Evolutionary conservation across 2,329 filamentous ascomycete species (phyloP), one percentile per base, ranked within the genome.

Genomic region (Endoconidiophora polonica): DNA sequence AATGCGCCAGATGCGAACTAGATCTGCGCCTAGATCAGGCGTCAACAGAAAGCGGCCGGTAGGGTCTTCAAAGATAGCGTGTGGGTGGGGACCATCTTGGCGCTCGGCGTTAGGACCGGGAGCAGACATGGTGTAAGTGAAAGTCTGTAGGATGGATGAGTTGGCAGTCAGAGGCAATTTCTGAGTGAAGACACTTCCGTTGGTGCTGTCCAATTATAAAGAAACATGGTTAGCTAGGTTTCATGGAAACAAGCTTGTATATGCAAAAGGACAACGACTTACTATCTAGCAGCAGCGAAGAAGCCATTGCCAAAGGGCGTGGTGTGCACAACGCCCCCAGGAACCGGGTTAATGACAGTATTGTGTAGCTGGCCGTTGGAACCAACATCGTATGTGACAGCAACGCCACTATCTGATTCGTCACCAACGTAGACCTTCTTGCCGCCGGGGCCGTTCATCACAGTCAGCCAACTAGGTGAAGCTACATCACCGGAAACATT

Each of bases 81-180:
- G 74, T 5, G 72, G 73, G 56, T 77, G 74, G 4, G 73, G 65
- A 4, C 65, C 67, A 51, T 76, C 68, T 58, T 78, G 74, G n/a
- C 74, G 68, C 26, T 57, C 59, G 3, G 68, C 61, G 43, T 65
- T 62, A 9, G 70, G 64, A 0, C 72, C 71, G 0, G 64, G 63
- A 6, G 57, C 55, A 2, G 62, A 54, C 62, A 70, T 63, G 54
- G 63, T 66, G 59, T 67, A 71, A 37, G 62, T 60, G 45, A 66
- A 55, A 52, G 61, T 62, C 53, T 69, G 63, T 3, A 65, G 47
- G 12, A 63, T 54, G 26, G 58, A 55, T 3, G 59, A 58, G 42
- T 54, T 55, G 4, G 54, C 46, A 6, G 55, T 54, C 10, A 68
- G 57, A 2, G 67, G 66, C 2, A 70, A 62, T 54, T 64, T 62